Evolutionary conservation across 1,284 basidiomycete genomes (phyloP), one percentile per base, ranked within the genome.

Genomic region (Cutaneotrichosporon arboriforme): DNA sequence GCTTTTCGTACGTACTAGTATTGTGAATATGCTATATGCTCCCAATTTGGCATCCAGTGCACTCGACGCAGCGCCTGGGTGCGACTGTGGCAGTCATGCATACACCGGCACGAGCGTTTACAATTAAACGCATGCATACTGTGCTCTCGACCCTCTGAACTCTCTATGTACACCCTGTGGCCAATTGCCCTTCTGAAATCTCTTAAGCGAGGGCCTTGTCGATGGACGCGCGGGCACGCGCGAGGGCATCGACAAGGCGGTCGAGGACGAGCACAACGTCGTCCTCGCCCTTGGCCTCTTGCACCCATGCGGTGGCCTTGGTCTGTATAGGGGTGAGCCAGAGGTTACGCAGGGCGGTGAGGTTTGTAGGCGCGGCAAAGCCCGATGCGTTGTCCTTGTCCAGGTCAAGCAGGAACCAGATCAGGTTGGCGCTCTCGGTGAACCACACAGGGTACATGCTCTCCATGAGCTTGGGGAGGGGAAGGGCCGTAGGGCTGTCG

Each of bases 381-480:
- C 59, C 59, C 2, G 49, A 44, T 31, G 23, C 33, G 47, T 61
- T 58, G 15, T 23, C 44, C 31, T 9, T 35, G 47, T 61, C 59
- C 4, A 47, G 47, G 21, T 40, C 46, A 22, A 54, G 17, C 5
- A 61, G 17, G 47, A 61, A 56, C 52, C 54, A 58, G 37, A 56
- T 23, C 4, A 58, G 43, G 44, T 61, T 60, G 20, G 60, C 54
- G 35, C 54, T 54, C 40, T 67, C 66, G 4, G 63, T 65, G 42
- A 65, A 63, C 66, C 66, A 67, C 13, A 49, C 49, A 4, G 63
- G 55, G 37, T 55, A 66, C 46, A 61, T 60, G 20, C 62, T 58
- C 36, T 35, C 42, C 23, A 65, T 20, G 34, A 66, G 33, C 13
- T 63, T 58, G 0, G 22, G n/a, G 2, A 53, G 49, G 0, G 54